A percentile compares a stretch with the other conserved stretches of the same genome.
These are phyloP conservation scores for Verticillium nonalfalfae DNA, from an alignment of 2,329 filamentous ascomycete genomes.

Conservation along the genomic window DNA sequence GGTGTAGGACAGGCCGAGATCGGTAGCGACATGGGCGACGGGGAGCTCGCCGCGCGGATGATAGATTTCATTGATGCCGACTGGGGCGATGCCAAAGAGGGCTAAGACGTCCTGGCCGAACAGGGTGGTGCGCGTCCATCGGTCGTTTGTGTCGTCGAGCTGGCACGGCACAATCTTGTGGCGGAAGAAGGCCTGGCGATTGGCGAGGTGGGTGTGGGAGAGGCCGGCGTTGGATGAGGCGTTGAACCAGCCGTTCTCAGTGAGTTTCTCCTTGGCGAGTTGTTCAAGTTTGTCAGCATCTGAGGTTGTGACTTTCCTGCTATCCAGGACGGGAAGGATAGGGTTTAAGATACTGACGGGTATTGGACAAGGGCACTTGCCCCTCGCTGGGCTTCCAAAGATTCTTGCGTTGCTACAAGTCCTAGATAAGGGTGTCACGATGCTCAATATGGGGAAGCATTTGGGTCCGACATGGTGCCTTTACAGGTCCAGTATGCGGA, in stretches of 20 bases:
- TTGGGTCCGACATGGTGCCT: conserved; percentile 8
- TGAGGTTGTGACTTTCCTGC: conserved; percentile 10
- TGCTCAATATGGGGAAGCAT: conserved; percentile 15
- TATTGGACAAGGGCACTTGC: conserved; percentile 16
- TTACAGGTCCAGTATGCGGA: neutral
- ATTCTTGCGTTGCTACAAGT: conserved; percentile 17
- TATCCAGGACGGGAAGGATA: neutral
- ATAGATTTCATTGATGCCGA: conserved; percentile 63
- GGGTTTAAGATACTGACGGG: conserved; percentile 7
- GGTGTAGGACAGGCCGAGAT: conserved; percentile 53
- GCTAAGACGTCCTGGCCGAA: conserved; percentile 54
- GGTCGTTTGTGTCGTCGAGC: conserved; percentile 53
- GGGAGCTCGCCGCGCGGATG: conserved; percentile 50
- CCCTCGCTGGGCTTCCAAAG: conserved; percentile 19
- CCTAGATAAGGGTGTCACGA: conserved; percentile 17
- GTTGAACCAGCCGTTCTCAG: conserved; percentile 45
- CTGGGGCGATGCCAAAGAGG: conserved; percentile 48
- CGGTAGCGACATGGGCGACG: conserved; percentile 53
- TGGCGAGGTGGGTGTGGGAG: conserved; percentile 42
- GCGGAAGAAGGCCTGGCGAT: conserved; percentile 58
- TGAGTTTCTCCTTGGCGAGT: conserved; percentile 48
- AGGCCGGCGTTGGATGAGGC: neutral
- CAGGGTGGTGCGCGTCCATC: conserved; percentile 50
- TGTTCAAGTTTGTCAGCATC: conserved; percentile 54
- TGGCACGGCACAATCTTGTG: conserved; percentile 56